Evolutionary conservation across 768 basidiomycete species (phyloP).

Genomic region (Suillus ampliporus): DNA sequence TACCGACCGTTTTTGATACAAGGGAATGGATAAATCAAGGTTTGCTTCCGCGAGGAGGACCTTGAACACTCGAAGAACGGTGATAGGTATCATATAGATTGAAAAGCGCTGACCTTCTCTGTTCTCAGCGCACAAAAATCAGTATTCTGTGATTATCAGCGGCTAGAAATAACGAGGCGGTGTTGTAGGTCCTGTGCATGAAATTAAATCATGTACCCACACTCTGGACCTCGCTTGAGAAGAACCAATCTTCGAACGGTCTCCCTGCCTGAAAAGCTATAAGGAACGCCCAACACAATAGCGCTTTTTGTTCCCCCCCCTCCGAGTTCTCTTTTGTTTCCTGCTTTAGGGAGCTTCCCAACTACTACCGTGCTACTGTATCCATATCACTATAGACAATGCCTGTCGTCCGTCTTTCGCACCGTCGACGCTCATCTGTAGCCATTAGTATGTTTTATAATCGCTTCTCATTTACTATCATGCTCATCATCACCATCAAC

Average conservation of each 20-base stretch:
- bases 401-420: slow-evolving; percentile 42
- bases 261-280: slow-evolving; percentile 20
- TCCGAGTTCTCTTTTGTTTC: slow-evolving; percentile 27
- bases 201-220: slow-evolving; percentile 1
- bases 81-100: background rate
- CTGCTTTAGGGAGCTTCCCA: slow-evolving; percentile 19
- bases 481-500: background rate
- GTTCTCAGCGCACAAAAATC: background rate
- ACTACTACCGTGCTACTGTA: slow-evolving; percentile 16
- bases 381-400: slow-evolving; percentile 31
- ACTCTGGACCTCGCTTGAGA: slow-evolving; percentile 14
- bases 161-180: slow-evolving; percentile 3
- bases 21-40: slow-evolving; percentile 20
- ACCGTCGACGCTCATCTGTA: slow-evolving; percentile 49
- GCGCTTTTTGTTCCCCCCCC: slow-evolving; percentile 21
- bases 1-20: slow-evolving; percentile 18
- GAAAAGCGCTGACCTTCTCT: background rate
- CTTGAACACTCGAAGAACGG: slow-evolving; percentile 9
- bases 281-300: slow-evolving; percentile 36
- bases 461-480: background rate
- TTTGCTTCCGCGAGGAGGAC: slow-evolving; percentile 11
- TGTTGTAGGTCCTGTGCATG: slow-evolving; percentile 17
- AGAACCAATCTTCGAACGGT: slow-evolving; percentile 3
- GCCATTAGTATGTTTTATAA: slow-evolving; percentile 35
- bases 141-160: background rate